These are phyloP conservation scores for Mrakia gelida DNA, from an alignment of 768 basidiomycete genomes.

Conservation along the genomic window DNA sequence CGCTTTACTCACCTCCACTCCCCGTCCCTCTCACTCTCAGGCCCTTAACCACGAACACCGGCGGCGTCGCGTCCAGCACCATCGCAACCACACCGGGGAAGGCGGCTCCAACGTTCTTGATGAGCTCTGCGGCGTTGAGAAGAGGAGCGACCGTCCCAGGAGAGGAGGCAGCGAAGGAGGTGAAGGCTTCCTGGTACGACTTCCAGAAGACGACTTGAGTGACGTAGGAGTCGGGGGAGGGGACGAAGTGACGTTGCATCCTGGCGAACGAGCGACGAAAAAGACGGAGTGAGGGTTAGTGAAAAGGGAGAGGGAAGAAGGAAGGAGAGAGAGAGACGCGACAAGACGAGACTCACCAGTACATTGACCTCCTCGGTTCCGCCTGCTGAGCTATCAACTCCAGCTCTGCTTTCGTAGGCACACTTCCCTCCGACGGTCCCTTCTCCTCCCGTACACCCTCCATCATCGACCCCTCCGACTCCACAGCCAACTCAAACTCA, in stretches of 20 bases:
- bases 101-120: conserved; percentile 81
- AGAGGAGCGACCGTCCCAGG: conserved; percentile 42
- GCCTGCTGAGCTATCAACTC: neutral
- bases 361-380: conserved; percentile 19
- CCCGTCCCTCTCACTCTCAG: conserved; percentile 52
- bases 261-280: conserved; percentile 54
- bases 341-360: conserved; percentile 23
- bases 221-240: conserved; percentile 69
- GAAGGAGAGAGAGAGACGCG: no score
- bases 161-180: conserved; percentile 46
- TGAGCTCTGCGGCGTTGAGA: conserved; percentile 84
- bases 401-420: conserved; percentile 16
- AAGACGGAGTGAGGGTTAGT: neutral
- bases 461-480: neutral
- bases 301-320: no score
- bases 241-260: conserved; percentile 86
- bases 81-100: conserved; percentile 80
- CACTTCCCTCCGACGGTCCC: neutral
- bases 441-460: neutral
- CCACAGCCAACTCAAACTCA: neutral
- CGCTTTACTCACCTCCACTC: neutral
- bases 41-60: conserved; percentile 82
- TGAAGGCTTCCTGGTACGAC: conserved; percentile 79
- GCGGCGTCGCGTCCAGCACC: conserved; percentile 49
- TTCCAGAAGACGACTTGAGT: conserved; percentile 96